These are phyloP conservation scores for Hanseniaspora lachancei DNA, from an alignment of 805 yeast species.

Conservation along the genomic window DNA sequence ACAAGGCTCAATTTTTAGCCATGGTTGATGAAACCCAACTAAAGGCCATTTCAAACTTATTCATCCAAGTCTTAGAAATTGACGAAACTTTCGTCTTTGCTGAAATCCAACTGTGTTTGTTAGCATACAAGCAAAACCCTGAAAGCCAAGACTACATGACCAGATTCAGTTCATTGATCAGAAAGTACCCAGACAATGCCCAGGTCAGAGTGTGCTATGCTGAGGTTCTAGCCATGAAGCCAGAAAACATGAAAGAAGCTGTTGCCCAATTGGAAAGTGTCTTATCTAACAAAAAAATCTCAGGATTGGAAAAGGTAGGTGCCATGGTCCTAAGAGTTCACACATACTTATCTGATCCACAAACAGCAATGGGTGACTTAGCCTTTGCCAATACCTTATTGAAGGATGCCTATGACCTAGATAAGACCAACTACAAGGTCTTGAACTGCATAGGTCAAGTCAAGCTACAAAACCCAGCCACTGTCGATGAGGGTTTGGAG, in stretches of 20 bases:
- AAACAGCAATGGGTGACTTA: slow-evolving; percentile 32
- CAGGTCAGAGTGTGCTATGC: slow-evolving; percentile 93
- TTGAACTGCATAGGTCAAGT: slow-evolving; percentile 84
- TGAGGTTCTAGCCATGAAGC: slow-evolving; percentile 75
- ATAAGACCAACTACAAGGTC: slow-evolving; percentile 82
- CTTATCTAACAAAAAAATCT: slow-evolving; percentile 7
- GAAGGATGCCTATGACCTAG: slow-evolving; percentile 63
- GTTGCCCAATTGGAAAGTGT: slow-evolving; percentile 17
- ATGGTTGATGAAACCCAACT: slow-evolving; percentile 65
- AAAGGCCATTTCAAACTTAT: slow-evolving; percentile 54
- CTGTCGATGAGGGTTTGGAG: slow-evolving; percentile 61
- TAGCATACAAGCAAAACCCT: slow-evolving; percentile 66
- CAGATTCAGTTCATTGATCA: slow-evolving; percentile 54
- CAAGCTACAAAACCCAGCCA: slow-evolving; percentile 65
- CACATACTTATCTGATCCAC: slow-evolving; percentile 33
- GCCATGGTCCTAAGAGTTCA: slow-evolving; percentile 12
- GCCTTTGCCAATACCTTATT: slow-evolving; percentile 52
- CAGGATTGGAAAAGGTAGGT: slow-evolving; percentile 9
- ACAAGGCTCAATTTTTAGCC: slow-evolving; percentile 72
- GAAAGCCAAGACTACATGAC: slow-evolving; percentile 44
- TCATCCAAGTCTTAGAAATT: slow-evolving; percentile 58
- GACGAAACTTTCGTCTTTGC: slow-evolving; percentile 71
- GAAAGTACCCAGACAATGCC: slow-evolving; percentile 71
- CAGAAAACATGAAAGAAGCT: slow-evolving; percentile 43
- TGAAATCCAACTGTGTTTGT: slow-evolving; percentile 84